Conservation (phyloP, 129 eudicot genomes). For the Logfia minima region DNA sequence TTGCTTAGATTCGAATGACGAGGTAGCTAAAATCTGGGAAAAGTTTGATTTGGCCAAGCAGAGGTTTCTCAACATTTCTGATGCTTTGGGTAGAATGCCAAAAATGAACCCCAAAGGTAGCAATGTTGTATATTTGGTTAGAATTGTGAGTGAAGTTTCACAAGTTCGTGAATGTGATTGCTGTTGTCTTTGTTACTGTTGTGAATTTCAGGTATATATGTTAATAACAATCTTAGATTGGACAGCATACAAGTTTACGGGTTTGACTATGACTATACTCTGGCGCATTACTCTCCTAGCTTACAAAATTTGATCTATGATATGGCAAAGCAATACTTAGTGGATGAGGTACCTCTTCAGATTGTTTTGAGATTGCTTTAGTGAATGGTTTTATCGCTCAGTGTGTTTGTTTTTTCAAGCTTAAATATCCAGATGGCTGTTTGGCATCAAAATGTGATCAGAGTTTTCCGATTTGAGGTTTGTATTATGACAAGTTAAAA, state of each 20-base stretch:
- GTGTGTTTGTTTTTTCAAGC: slow-evolving; percentile 47
- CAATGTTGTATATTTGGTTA: neutral
- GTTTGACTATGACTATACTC: slow-evolving; percentile 94
- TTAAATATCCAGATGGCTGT: slow-evolving; percentile 89
- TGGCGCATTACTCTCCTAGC: slow-evolving; percentile 89
- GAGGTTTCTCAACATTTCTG: slow-evolving; percentile 70
- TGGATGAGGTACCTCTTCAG: slow-evolving; percentile 67
- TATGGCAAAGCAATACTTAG: slow-evolving; percentile 88
- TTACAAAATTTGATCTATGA: slow-evolving; percentile 82
- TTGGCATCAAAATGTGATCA: slow-evolving; percentile 77
- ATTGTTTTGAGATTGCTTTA: neutral
- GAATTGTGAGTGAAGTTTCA: slow-evolving; percentile 1
- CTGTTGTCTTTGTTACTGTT: slow-evolving; percentile 20
- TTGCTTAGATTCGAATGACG: slow-evolving; percentile 37
- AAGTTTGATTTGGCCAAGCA: slow-evolving; percentile 63
- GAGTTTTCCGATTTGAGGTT: slow-evolving; percentile 89
- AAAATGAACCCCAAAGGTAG: slow-evolving; percentile 89
- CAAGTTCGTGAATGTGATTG: neutral
- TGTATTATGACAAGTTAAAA: slow-evolving; percentile 86
- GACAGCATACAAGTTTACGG: slow-evolving; percentile 94
- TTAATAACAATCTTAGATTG: slow-evolving; percentile 89
- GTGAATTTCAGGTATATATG: slow-evolving; percentile 68
- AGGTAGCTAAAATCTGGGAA: slow-evolving; percentile 55
- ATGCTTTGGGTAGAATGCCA: slow-evolving; percentile 66
- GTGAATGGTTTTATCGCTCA: neutral